Base-by-base conservation (phyloP, 2,329 filamentous ascomycete species). In the Exophiala mesophila region DNA sequence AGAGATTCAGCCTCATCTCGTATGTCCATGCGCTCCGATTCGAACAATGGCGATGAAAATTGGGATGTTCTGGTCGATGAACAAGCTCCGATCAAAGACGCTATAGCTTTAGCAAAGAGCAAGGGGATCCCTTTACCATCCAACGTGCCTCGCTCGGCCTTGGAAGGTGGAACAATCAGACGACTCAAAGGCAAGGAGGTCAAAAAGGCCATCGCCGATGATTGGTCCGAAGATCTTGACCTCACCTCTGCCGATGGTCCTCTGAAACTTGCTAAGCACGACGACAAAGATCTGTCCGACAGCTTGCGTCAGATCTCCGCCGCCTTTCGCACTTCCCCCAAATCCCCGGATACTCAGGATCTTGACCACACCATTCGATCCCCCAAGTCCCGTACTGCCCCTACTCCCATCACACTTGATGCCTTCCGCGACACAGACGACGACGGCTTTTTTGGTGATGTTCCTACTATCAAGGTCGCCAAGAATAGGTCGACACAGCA, bases 141-240 rank as follows among this genome's bases (percentile, higher is more conserved):
- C 38, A 89, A 89, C 60, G 80, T 97, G 21, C 88, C 90, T 1
- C 80, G 85, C 20, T 95, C 90, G 15, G 92, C 92, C 20, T 71
- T 98, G 30, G 78, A 92, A 62, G 90, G 90, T 39, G 92, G 92
- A 39, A 90, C 88, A 7, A 97, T 97, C 60, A 94, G 94, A 68
- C 77, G 89, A 55, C 73, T 97, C 23, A 89, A 89, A 36, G 80
- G 80, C 45, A 77, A 79, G 54, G 88, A 83, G 57, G 73, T 84
- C 15, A 82, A 80, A 57, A 83, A 78, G 58, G 79, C 82, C 29
- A 78, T 86, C 45, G 80, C 85, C 50, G 84, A 88, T 55, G 85
- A 90, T 61, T 90, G 86, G 82, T 82, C 80, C 48, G 83, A 88
- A 54, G 86, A 90, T 55, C 65, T 90, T 36, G 83, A 86, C 55